These are phyloP conservation scores for Populus deltoides DNA, from an alignment of 345 rosid species.

Conservation along the genomic window DNA sequence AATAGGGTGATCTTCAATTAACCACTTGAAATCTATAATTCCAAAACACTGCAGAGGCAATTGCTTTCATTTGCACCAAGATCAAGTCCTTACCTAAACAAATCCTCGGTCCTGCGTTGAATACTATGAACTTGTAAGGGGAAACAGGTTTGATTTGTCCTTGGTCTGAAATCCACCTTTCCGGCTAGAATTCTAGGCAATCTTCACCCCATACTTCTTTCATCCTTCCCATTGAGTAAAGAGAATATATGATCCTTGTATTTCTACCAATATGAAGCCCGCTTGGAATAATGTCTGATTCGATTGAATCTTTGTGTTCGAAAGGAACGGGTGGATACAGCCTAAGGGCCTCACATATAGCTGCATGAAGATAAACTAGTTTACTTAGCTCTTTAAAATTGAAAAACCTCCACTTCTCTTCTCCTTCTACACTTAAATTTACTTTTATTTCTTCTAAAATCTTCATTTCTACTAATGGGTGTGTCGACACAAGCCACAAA, in stretches of 20 bases:
- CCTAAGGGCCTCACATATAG: conserved; percentile 15
- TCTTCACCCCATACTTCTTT: conserved; percentile 25
- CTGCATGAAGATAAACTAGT: conserved; percentile 25
- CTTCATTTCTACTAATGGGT: conserved; percentile 29
- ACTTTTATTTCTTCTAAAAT: conserved; percentile 21
- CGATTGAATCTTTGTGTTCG: conserved; percentile 2
- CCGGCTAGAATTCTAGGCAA: too few relatives aligned
- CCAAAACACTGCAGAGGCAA: background rate
- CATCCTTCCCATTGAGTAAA: conserved; percentile 21
- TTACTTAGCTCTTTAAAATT: background rate
- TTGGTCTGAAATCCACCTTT: too few relatives aligned
- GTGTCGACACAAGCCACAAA: conserved; percentile 30
- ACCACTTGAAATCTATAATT: background rate
- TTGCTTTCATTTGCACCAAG: background rate
- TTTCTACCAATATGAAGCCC: conserved; percentile 12
- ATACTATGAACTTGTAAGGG: background rate
- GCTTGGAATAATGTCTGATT: conserved; percentile 21
- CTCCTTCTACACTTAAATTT: background rate
- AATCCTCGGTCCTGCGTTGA: background rate
- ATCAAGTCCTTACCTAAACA: background rate
- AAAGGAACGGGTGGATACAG: conserved; percentile 20
- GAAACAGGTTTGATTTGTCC: background rate
- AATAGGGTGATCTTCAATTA: background rate
- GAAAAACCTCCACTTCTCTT: background rate
- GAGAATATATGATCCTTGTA: background rate